phyloP scores from a whole-genome alignment of 768 basidiomycete species.

The Chiua virens region DNA sequence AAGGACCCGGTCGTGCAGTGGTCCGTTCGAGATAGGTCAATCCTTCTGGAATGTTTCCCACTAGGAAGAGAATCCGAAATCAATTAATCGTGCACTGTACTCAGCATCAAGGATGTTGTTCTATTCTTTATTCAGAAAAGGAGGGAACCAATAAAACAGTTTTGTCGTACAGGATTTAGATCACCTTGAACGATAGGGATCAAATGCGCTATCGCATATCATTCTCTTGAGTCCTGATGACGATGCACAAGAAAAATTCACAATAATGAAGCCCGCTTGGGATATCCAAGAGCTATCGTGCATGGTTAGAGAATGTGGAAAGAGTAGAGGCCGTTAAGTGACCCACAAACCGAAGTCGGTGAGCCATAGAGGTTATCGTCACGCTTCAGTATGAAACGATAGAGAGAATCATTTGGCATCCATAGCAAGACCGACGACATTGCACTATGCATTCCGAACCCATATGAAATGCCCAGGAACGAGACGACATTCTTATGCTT shows the following conservation, averaged over 20 bases:
- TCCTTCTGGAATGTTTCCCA: background rate
- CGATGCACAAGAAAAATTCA: background rate
- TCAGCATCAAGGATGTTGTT: conserved; percentile 5
- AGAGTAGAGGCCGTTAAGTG: conserved; percentile 6
- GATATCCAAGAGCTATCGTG: conserved; percentile 14
- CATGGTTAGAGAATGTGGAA: conserved; percentile 18
- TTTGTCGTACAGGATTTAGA: background rate
- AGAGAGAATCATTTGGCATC: conserved; percentile 29
- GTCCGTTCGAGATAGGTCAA: background rate
- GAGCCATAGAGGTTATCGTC: background rate
- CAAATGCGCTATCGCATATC: conserved; percentile 6
- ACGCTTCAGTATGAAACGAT: conserved; percentile 11
- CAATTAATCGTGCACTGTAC: conserved; percentile 38
- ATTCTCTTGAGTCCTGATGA: background rate
- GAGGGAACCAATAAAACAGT: background rate
- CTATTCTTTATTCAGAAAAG: background rate
- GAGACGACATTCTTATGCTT: conserved; percentile 28
- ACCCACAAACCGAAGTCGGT: conserved; percentile 14
- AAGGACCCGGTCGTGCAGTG: conserved; percentile 35
- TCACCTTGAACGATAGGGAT: conserved; percentile 9
- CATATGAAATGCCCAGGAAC: conserved; percentile 22
- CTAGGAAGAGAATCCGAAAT: conserved; percentile 39
- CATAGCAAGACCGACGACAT: conserved; percentile 32
- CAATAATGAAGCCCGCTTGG: conserved; percentile 10
- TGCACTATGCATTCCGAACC: conserved; percentile 22